Conservation (phyloP, 2,329 filamentous ascomycete genomes). For the Fusarium chuoi region DNA sequence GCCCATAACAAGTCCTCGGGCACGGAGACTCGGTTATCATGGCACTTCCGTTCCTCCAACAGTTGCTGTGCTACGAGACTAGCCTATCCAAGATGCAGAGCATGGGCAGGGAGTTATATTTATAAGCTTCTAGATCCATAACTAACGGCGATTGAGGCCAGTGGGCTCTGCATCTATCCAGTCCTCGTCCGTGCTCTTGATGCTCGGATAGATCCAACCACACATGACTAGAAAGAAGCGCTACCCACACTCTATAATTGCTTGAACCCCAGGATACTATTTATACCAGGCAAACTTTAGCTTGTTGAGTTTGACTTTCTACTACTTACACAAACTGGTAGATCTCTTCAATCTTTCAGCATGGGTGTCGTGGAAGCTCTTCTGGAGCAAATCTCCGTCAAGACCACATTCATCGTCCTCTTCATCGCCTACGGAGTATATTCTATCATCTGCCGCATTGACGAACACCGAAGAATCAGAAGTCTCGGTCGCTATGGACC, state of each 20-base stretch:
- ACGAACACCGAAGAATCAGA: conserved; percentile 57
- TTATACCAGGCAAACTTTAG: not conserved
- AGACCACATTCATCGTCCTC: conserved; percentile 51
- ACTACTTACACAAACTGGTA: not conserved
- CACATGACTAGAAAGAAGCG: not conserved
- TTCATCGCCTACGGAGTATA: conserved; percentile 52
- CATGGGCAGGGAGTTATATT: not conserved
- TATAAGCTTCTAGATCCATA: not conserved
- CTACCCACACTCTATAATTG: not conserved
- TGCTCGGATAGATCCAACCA: not conserved
- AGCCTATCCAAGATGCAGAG: not conserved
- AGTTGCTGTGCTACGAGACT: conserved; percentile 1
- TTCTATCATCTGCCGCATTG: conserved; percentile 51
- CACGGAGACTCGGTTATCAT: conserved; percentile 26
- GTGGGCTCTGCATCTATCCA: not conserved
- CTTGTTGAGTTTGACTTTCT: not conserved
- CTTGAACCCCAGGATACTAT: not conserved
- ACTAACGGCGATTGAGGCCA: not conserved
- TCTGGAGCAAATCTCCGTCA: conserved; percentile 57
- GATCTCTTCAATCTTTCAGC: conserved; percentile 3
- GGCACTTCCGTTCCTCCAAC: conserved; percentile 8
- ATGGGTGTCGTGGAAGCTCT: conserved; percentile 64
- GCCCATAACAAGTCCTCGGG: not conserved
- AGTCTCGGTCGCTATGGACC: conserved; percentile 57
- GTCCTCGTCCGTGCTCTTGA: not conserved